Percentiles rank a stretch among this genome's conserved stretches.
These are phyloP conservation scores for Candida sonorensis DNA, from an alignment of 805 yeast species.

Conservation along the genomic window DNA sequence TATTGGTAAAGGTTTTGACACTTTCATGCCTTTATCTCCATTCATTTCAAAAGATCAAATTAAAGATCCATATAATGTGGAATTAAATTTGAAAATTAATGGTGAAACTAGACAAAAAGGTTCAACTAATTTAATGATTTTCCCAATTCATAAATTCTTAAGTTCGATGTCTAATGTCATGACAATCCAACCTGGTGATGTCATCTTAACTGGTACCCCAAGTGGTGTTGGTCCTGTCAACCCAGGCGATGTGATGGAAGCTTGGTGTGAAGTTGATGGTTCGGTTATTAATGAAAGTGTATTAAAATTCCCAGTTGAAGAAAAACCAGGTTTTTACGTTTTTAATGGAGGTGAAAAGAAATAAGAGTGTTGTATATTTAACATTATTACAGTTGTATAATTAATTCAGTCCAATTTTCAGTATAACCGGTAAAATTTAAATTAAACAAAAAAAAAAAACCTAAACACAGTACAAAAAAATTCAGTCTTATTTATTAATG, in stretches of 20 bases:
- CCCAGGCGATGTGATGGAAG: slow-evolving; percentile 75
- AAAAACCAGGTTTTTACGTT: slow-evolving; percentile 53
- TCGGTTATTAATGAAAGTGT: slow-evolving; percentile 42
- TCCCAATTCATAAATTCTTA: slow-evolving; percentile 75
- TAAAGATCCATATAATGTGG: slow-evolving; percentile 68
- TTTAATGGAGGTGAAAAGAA: slow-evolving; percentile 24
- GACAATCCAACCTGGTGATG: slow-evolving; percentile 87
- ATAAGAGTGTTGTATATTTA: too few relatives aligned
- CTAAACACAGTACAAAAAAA: too few relatives aligned
- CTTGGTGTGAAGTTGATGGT: slow-evolving; percentile 53
- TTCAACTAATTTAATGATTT: slow-evolving; percentile 75
- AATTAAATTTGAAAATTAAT: slow-evolving; percentile 60
- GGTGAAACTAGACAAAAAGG: slow-evolving; percentile 68
- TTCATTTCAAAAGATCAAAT: slow-evolving; percentile 62
- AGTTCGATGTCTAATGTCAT: slow-evolving; percentile 79
- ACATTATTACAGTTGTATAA: too few relatives aligned
- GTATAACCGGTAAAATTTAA: too few relatives aligned
- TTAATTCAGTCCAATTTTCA: too few relatives aligned
- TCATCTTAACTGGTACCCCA: slow-evolving; percentile 94
- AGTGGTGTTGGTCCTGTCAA: slow-evolving; percentile 86
- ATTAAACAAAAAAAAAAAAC: too few relatives aligned
- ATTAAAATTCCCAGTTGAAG: slow-evolving; percentile 44
- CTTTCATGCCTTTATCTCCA: slow-evolving; percentile 82
- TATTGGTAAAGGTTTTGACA: slow-evolving; percentile 94
- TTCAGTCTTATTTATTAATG: too few relatives aligned